Evolutionary conservation across 176 grass and related monocot species (phyloP).

Genomic region (Phoenix roebelenii): DNA sequence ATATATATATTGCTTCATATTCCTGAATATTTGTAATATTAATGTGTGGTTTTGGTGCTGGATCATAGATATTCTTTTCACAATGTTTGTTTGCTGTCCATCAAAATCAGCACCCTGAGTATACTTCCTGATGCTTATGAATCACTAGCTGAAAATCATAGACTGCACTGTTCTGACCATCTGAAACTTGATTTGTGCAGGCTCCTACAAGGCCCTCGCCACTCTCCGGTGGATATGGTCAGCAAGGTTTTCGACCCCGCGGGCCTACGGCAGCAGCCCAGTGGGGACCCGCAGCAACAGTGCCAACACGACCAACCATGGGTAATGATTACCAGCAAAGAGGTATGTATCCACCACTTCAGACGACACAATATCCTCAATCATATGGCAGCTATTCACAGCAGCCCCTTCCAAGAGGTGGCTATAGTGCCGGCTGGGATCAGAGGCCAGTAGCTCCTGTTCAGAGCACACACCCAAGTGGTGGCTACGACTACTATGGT

Average conservation of each 20-base stretch:
- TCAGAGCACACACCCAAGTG: constrained; percentile 34
- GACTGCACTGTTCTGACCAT: too few species aligned
- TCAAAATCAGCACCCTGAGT: too few species aligned
- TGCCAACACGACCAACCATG: constrained; percentile 3
- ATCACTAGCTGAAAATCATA: too few species aligned
- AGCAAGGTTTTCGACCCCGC: constrained; percentile 38
- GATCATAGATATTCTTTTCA: too few species aligned
- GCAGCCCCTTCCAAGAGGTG: constrained; percentile 41
- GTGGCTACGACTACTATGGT: constrained; percentile 57
- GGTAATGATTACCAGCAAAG: constrained; percentile 64
- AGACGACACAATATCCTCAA: constrained; percentile 40
- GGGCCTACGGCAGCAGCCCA: constrained; percentile 43
- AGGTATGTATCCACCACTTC: constrained; percentile 56
- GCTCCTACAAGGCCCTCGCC: constrained; percentile 25
- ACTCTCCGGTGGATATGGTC: constrained; percentile 47
- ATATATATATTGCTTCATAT: too few species aligned
- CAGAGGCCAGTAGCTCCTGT: constrained; percentile 47
- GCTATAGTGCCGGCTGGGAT: constrained; percentile 41
- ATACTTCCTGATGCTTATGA: too few species aligned
- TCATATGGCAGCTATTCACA: constrained; percentile 47
- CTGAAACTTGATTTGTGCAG: constrained; percentile 30
- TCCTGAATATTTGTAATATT: too few species aligned
- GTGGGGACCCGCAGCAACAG: constrained; percentile 45
- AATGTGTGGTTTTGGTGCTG: too few species aligned
- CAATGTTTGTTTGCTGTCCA: too few species aligned